Evolutionary conservation across 306 rosid species (phyloP).

Genomic region (Betula pendula): DNA sequence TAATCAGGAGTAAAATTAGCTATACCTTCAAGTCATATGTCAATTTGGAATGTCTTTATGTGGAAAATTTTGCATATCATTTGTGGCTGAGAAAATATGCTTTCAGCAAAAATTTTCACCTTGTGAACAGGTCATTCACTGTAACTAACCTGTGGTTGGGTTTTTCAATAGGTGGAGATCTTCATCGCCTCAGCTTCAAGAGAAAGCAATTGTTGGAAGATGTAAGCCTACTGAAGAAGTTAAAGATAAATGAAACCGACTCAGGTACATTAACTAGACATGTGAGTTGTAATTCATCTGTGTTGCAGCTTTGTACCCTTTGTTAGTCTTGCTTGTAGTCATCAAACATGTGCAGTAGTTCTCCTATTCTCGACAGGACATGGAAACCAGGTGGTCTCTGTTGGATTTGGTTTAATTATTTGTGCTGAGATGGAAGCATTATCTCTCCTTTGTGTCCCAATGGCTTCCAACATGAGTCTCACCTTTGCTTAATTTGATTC

Average conservation of each 20-base stretch:
- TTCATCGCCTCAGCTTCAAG: conserved; percentile 47
- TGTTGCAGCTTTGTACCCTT: no score
- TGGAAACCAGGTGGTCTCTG: conserved; percentile 1
- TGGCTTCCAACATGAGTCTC: background rate
- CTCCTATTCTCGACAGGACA: background rate
- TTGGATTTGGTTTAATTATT: background rate
- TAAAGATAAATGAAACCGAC: conserved; percentile 56
- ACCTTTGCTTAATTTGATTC: background rate
- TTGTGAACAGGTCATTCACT: background rate
- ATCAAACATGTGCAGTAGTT: background rate
- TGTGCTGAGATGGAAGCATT: background rate
- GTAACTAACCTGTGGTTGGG: background rate
- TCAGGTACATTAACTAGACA: conserved; percentile 37
- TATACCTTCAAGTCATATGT: background rate
- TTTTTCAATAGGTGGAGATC: conserved; percentile 22
- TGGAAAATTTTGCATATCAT: background rate
- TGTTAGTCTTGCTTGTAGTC: background rate
- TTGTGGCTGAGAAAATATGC: background rate
- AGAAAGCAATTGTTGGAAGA: conserved; percentile 59
- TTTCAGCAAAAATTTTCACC: background rate
- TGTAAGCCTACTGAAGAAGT: conserved; percentile 55
- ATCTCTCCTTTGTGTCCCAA: background rate
- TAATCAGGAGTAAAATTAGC: no score
- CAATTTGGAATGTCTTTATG: background rate
- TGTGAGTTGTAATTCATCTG: background rate